A percentile compares a stretch with the other conserved stretches of the same genome.
phyloP scores from a whole-genome alignment of 306 rosid genomes.

The Myrica gale region DNA sequence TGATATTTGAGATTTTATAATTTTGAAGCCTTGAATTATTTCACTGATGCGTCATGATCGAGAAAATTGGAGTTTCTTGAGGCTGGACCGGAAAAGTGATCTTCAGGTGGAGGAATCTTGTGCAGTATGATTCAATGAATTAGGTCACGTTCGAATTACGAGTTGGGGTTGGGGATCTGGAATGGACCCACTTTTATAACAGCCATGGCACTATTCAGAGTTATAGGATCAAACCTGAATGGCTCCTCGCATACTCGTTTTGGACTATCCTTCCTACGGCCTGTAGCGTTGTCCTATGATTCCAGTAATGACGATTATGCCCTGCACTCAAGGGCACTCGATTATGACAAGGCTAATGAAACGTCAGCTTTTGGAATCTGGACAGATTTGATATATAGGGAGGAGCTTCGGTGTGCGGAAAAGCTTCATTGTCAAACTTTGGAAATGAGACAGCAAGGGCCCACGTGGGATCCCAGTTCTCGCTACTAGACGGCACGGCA shows the following conservation, averaged over 20 bases:
- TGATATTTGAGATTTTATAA: too few relatives aligned
- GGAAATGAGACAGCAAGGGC: background rate
- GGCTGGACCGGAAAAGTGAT: too few relatives aligned
- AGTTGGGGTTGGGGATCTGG: too few relatives aligned
- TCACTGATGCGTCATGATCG: too few relatives aligned
- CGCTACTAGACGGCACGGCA: too few relatives aligned
- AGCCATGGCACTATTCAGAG: background rate
- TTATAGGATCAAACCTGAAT: background rate
- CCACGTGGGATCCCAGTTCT: too few relatives aligned
- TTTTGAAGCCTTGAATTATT: too few relatives aligned
- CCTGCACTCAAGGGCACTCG: background rate
- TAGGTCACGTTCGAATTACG: too few relatives aligned
- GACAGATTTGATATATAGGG: background rate
- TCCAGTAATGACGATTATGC: background rate
- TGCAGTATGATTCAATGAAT: too few relatives aligned
- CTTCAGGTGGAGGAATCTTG: background rate
- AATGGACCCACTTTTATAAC: background rate
- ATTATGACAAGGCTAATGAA: background rate
- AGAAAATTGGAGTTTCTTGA: too few relatives aligned
- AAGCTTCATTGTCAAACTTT: background rate
- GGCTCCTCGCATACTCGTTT: background rate
- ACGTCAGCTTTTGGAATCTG: background rate
- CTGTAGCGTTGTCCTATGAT: background rate
- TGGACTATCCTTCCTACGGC: background rate
- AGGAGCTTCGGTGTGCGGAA: constrained; percentile 18